These are phyloP conservation scores for Meripilus lineatus DNA, from an alignment of 1,284 basidiomycete genomes.

Conservation along the genomic window DNA sequence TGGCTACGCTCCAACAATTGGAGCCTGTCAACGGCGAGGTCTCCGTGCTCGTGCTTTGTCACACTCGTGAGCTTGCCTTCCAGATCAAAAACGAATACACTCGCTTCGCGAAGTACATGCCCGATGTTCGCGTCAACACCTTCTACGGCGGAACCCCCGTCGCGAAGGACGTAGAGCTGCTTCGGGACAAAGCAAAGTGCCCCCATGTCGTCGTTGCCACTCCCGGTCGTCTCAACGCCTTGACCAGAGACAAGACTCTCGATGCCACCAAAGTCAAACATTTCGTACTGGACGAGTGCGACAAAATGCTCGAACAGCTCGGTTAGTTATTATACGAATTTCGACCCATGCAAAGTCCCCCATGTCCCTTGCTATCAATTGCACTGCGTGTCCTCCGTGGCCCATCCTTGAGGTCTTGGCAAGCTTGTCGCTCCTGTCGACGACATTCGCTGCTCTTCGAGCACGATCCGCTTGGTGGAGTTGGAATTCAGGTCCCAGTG, in stretches of 20 bases:
- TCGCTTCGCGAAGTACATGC: slow-evolving; percentile 99
- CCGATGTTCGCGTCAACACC: slow-evolving; percentile 94
- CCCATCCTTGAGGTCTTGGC: too few species aligned
- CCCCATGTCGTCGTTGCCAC: slow-evolving; percentile 99
- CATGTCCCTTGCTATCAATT: slow-evolving; percentile 9
- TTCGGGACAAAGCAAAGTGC: slow-evolving; percentile 96
- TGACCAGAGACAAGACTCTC: slow-evolving; percentile 88
- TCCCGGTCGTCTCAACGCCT: slow-evolving; percentile 91
- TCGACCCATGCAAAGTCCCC: slow-evolving; percentile 24
- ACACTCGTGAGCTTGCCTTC: slow-evolving; percentile 98
- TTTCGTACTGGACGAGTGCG: slow-evolving; percentile 99
- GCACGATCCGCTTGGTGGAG: too few species aligned
- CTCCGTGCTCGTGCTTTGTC: slow-evolving; percentile 95
- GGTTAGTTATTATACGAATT: slow-evolving; percentile 86
- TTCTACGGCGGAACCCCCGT: slow-evolving; percentile 98
- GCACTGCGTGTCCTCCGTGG: too few species aligned
- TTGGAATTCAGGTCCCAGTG: too few species aligned
- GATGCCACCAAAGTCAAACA: slow-evolving; percentile 95
- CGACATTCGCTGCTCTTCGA: too few species aligned
- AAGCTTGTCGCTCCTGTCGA: too few species aligned
- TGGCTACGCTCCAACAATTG: slow-evolving; percentile 96
- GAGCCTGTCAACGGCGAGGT: slow-evolving; percentile 99
- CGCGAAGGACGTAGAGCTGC: slow-evolving; percentile 88
- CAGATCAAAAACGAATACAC: slow-evolving; percentile 99
- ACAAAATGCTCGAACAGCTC: slow-evolving; percentile 99